Base-by-base conservation (phyloP, 305 asterid species). In the Euphrasia arctica region DNA sequence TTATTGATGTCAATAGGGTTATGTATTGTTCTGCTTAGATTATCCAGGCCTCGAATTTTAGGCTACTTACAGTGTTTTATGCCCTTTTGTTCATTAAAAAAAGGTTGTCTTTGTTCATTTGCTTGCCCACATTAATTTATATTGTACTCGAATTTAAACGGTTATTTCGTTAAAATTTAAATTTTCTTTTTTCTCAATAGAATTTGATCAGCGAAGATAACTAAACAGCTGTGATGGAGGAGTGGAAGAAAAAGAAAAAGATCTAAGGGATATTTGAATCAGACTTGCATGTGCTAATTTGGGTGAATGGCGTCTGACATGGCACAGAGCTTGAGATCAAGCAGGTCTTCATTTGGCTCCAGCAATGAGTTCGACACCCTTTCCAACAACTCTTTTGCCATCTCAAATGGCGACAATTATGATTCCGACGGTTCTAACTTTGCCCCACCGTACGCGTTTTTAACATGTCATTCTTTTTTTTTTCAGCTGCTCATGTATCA, bases 371-470 rank as follows among this genome's bases (percentile, higher is more conserved):
- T n/a, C n/a, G n/a, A n/a, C n/a, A n/a, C n/a, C n/a, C n/a, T n/a
- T n/a, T 82, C 90, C 0, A 83, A 76, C 77, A 72, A 77, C 78
- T 83, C 90, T 29, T 85, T 75, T 74, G 78, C 81, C 29, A 71
- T 80, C 69, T 79, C 98, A 57, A 85, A 84, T 29, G 96, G 85
- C 22, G 96, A 92, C 25, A 97, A 87, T 54, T 90, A 90, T 64
- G 98, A 90, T 74, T 90, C 96, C 32, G 98, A 92, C 83, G 95
- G 97, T 74, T 87, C 94, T 76, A 85, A 74, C 78, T 92, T 85
- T 9, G 86, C 90, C 58, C 97, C 96, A 22, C 89, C 77, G 97
- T 92, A 74, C 71, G 96, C 7, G 96, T 14, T 51, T 11, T 13
- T 51, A 8, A 5, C 27, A 51, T 15, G 28, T 51, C 56, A 5